Conservation (phyloP, 306 rosid genomes). For the Begonia loranthoides region DNA sequence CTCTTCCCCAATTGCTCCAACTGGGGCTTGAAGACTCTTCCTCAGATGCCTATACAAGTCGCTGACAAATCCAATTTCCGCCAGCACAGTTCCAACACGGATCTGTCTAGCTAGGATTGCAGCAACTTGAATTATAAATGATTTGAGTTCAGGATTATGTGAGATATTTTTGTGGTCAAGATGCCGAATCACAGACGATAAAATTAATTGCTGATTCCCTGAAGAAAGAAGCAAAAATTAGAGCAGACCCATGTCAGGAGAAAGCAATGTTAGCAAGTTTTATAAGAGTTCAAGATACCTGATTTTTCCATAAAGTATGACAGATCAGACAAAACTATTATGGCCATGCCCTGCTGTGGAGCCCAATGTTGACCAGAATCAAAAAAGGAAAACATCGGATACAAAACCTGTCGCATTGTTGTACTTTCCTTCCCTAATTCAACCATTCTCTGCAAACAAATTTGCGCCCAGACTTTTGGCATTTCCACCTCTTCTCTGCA, state of each 20-base stretch:
- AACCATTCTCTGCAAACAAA: constrained; percentile 80
- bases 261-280: background rate
- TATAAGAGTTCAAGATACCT: constrained; percentile 26
- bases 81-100: constrained; percentile 42
- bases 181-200: constrained; percentile 70
- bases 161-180: constrained; percentile 84
- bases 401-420: constrained; percentile 77
- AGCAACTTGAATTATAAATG: constrained; percentile 63
- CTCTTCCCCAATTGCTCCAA: constrained; percentile 61
- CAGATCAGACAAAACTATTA: constrained; percentile 69
- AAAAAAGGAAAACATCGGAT: constrained; percentile 79
- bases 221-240: constrained; percentile 11
- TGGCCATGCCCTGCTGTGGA: constrained; percentile 63
- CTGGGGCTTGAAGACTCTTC: constrained; percentile 78
- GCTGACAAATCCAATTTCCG: constrained; percentile 77
- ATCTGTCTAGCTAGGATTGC: constrained; percentile 70
- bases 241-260: background rate
- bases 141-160: constrained; percentile 66
- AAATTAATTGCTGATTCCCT: constrained; percentile 75
- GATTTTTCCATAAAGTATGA: constrained; percentile 60
- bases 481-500: constrained; percentile 76
- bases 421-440: constrained; percentile 89
- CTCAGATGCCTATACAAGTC: constrained; percentile 93
- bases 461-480: constrained; percentile 84
- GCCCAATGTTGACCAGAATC: constrained; percentile 77